Evolutionary conservation across 208 protist genomes (phyloP).

Genomic region (Crithidia fasciculata): DNA sequence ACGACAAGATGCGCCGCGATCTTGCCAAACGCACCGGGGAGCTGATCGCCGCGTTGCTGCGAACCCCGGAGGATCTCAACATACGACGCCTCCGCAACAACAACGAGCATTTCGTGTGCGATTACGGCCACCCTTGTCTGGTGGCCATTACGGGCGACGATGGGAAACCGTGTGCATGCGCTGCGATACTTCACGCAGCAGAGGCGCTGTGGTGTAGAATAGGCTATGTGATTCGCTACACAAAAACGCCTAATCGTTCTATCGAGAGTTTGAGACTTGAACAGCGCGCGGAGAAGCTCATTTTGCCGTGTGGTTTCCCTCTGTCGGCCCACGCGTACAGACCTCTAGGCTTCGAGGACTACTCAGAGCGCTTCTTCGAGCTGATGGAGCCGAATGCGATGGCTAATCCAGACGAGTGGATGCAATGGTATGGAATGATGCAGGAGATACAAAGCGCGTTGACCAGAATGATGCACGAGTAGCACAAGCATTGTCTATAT

Average conservation of each 20-base stretch:
- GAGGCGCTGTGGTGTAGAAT: conserved; percentile 72
- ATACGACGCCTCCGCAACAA: conserved; percentile 80
- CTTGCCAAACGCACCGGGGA: conserved; percentile 14
- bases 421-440: conserved; percentile 75
- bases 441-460: conserved; percentile 40
- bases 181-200: conserved; percentile 17
- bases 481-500: background rate
- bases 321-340: conserved; percentile 52
- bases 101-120: conserved; percentile 64
- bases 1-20: too few relatives aligned
- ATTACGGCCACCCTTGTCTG: conserved; percentile 76
- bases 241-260: conserved; percentile 29
- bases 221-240: conserved; percentile 82
- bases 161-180: conserved; percentile 31
- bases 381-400: conserved; percentile 73
- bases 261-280: conserved; percentile 25
- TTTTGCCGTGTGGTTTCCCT: conserved; percentile 66
- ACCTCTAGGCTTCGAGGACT: conserved; percentile 76
- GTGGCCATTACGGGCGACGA: background rate
- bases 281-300: conserved; percentile 20
- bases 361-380: conserved; percentile 77
- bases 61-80: conserved; percentile 77
- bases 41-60: conserved; percentile 57
- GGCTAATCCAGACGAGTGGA: conserved; percentile 68
- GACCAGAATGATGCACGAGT: background rate